Percentiles rank a stretch among this genome's conserved stretches.
These are phyloP conservation scores for Rhizophagus prolifer DNA, from an alignment of 192 early-diverging fungal species.

Conservation along the genomic window DNA sequence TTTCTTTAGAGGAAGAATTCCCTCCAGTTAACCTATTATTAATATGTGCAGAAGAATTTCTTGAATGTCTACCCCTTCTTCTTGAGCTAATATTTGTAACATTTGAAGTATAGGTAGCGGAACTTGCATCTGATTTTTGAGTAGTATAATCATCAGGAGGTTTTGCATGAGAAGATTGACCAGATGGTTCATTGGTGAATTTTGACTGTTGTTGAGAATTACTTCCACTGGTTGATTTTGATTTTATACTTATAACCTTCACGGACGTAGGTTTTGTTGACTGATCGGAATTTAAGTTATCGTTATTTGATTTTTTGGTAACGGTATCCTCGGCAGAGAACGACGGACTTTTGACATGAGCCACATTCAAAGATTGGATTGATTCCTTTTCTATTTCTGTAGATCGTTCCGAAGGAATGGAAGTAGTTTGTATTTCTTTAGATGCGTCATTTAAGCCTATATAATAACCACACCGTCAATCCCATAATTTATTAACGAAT, in stretches of 20 bases:
- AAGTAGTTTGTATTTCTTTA: slow-evolving; percentile 25
- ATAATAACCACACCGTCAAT: slow-evolving; percentile 1
- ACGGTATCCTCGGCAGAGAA: slow-evolving; percentile 9
- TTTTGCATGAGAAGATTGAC: background rate
- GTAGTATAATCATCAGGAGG: background rate
- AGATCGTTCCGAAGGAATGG: slow-evolving; percentile 27
- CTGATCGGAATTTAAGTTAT: background rate
- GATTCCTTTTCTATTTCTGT: slow-evolving; percentile 22
- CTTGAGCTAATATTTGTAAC: background rate
- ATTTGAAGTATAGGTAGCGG: background rate
- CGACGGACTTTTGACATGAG: slow-evolving; percentile 5
- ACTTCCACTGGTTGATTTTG: slow-evolving; percentile 4
- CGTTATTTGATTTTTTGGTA: slow-evolving; percentile 9
- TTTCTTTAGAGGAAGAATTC: background rate
- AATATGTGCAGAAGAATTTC: background rate
- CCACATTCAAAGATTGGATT: slow-evolving; percentile 5
- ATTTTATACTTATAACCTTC: slow-evolving; percentile 15
- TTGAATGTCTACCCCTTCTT: slow-evolving; percentile 14
- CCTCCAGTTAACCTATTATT: background rate
- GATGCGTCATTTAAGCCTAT: slow-evolving; percentile 30
- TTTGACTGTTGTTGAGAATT: background rate
- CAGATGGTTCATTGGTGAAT: background rate
- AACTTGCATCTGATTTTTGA: background rate
- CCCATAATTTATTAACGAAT: background rate
- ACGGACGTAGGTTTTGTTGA: slow-evolving; percentile 3